Percentiles rank a stretch among this genome's conserved stretches.
Conservation (phyloP, 495 filamentous ascomycete genomes). For the Pseudomonodictys pantanalensis region DNA sequence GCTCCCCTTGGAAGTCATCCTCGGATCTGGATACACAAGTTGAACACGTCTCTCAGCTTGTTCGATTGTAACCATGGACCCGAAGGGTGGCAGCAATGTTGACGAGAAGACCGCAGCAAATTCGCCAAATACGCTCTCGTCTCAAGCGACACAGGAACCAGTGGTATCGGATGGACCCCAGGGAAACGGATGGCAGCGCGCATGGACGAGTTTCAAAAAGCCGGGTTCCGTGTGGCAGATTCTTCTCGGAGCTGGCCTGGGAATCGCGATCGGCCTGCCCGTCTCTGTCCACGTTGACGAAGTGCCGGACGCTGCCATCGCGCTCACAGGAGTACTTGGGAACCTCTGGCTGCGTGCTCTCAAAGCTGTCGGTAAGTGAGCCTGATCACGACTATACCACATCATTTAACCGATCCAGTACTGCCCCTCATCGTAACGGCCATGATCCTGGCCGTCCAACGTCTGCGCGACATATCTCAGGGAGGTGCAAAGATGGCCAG, state of each 20-base stretch:
- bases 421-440: slow-evolving; percentile 38
- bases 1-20: no score
- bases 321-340: slow-evolving; percentile 34
- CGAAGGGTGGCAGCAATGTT: no score
- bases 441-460: slow-evolving; percentile 38
- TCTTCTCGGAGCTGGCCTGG: slow-evolving; percentile 34
- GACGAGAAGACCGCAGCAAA: no score
- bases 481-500: slow-evolving; percentile 26
- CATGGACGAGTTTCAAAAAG: no score
- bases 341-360: slow-evolving; percentile 37
- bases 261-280: slow-evolving; percentile 35
- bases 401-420: slow-evolving; percentile 13
- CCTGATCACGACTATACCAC: neutral
- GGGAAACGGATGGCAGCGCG: no score
- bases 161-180: no score
- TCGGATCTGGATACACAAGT: no score
- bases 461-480: slow-evolving; percentile 32
- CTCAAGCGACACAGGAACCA: no score
- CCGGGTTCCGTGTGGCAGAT: slow-evolving; percentile 31
- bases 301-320: slow-evolving; percentile 27
- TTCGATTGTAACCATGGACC: no score
- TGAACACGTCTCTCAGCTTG: no score
- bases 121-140: no score
- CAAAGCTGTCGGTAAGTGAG: slow-evolving; percentile 33
- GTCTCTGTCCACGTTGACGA: slow-evolving; percentile 32